Base-by-base conservation (phyloP, 306 rosid genomes). In the Heteromeles arbutifolia region DNA sequence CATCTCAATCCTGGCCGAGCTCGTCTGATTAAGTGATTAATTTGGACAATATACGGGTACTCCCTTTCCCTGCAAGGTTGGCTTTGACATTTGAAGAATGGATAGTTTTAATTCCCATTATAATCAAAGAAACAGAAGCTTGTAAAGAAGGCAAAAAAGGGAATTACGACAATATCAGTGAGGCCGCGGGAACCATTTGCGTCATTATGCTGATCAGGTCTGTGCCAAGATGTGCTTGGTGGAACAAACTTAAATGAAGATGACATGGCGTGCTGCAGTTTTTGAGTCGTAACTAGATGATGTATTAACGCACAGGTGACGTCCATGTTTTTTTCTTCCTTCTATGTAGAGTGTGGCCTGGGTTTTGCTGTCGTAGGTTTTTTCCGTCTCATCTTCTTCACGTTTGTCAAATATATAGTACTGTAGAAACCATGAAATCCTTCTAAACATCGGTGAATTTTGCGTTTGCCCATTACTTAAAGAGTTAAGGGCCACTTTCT, bases 1-100 rank as follows among this genome's bases (percentile, higher is more conserved):
- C 97, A 80, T 69, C 90, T 95, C 74, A 95, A 95, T 84, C 99
- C 99, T 19, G 99, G 99, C 65, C 91, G 92, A 74, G 96, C 99
- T 78, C 92, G 99, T 84, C 66, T 95, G 63, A 80, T 74, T 67
- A 76, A 78, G 71, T 73, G 71, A 85, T 82, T 72, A 75, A 72
- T 57, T 65, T 78, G 74, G 58, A 69, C 31, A 22, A 81, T 79
- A 71, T 79, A 58, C 73, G 41, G 57, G 32, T 22, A 32, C 77
- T 68, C 56, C 69, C 66, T 81, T 54, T 74, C 72, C 61, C 67
- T 53, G 85, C 67, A 77, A 45, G 54, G 82, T 69, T 82, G 61
- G 80, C 63, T 77, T 79, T 69, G 65, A 77, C 34, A 29, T 29
- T 39, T 65, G 5, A 15, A 78, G 74, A 64, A 72, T 13, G 75